phyloP scores from a whole-genome alignment of 495 filamentous ascomycete genomes.

The Saxispiralis lemnorum region DNA sequence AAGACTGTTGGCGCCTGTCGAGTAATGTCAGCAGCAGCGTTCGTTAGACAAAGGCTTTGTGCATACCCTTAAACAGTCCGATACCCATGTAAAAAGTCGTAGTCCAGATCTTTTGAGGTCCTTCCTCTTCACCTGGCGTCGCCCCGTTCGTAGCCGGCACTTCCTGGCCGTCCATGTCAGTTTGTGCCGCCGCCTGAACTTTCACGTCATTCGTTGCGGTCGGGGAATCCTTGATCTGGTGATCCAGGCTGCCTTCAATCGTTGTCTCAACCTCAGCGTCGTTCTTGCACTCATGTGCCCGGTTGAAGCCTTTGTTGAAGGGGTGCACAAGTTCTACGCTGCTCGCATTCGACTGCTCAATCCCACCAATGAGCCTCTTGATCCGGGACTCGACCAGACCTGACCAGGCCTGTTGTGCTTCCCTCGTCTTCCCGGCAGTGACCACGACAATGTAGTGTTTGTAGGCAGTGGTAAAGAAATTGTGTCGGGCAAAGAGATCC shows the following conservation, averaged over 20 bases:
- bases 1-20: conserved; percentile 36
- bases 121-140: conserved; percentile 17
- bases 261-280: conserved; percentile 55
- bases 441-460: conserved; percentile 87
- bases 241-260: conserved; percentile 51
- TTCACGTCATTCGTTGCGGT: conserved; percentile 40
- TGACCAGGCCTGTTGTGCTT: conserved; percentile 72
- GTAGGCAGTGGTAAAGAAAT: conserved; percentile 81
- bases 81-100: conserved; percentile 80
- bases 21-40: conserved; percentile 19
- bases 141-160: conserved; percentile 10
- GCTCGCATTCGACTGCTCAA: conserved; percentile 49
- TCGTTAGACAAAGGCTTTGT: neutral
- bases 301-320: conserved; percentile 81
- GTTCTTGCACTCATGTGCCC: conserved; percentile 52
- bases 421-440: conserved; percentile 67
- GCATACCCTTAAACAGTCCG: conserved; percentile 48
- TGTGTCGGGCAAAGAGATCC: conserved; percentile 70
- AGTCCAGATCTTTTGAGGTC: conserved; percentile 47
- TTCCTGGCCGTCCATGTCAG: conserved; percentile 25
- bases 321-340: conserved; percentile 66
- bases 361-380: conserved; percentile 57
- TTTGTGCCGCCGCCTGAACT: conserved; percentile 32
- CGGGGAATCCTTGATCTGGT: conserved; percentile 42
- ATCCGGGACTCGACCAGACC: conserved; percentile 87